These are phyloP conservation scores for Neodidymelliopsis sp. DNA, from an alignment of 2,329 filamentous ascomycete species.

Conservation along the genomic window DNA sequence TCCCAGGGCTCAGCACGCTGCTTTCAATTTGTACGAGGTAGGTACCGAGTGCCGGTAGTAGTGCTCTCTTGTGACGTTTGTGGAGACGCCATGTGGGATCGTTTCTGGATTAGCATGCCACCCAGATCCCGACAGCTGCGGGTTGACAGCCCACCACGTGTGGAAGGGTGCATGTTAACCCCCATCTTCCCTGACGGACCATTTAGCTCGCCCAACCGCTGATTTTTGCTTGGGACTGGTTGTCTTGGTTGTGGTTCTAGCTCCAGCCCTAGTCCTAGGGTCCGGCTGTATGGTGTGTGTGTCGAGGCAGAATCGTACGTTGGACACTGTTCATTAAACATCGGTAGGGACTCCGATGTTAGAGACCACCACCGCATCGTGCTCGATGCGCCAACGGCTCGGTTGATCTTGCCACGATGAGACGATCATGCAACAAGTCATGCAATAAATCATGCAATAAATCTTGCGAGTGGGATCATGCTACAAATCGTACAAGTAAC, in stretches of 20 bases:
- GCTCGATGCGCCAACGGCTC: slow-evolving; percentile 6
- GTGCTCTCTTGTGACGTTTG: slow-evolving; percentile 11
- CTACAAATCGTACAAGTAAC: slow-evolving; percentile 12
- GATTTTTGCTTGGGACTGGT: not conserved
- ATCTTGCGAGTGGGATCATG: slow-evolving; percentile 12
- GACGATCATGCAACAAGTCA: slow-evolving; percentile 15
- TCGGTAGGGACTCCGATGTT: slow-evolving; percentile 8
- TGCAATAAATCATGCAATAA: slow-evolving; percentile 12
- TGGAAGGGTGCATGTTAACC: not conserved
- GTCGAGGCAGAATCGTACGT: not conserved
- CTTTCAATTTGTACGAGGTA: not conserved
- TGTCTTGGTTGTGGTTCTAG: slow-evolving; percentile 3
- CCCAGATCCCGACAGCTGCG: slow-evolving; percentile 5
- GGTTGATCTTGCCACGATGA: slow-evolving; percentile 4
- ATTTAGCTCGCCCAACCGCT: no score
- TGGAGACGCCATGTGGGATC: slow-evolving; percentile 15
- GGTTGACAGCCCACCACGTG: slow-evolving; percentile 14
- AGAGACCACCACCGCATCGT: not conserved
- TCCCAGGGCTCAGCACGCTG: not conserved
- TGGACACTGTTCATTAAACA: slow-evolving; percentile 6
- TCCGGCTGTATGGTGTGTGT: no score
- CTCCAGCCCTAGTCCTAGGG: no score
- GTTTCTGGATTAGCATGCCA: slow-evolving; percentile 4
- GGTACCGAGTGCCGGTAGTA: slow-evolving; percentile 2
- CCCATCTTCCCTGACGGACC: not conserved